These are phyloP conservation scores for Wickerhamiella galacta DNA, from an alignment of 805 yeast species.

Conservation along the genomic window DNA sequence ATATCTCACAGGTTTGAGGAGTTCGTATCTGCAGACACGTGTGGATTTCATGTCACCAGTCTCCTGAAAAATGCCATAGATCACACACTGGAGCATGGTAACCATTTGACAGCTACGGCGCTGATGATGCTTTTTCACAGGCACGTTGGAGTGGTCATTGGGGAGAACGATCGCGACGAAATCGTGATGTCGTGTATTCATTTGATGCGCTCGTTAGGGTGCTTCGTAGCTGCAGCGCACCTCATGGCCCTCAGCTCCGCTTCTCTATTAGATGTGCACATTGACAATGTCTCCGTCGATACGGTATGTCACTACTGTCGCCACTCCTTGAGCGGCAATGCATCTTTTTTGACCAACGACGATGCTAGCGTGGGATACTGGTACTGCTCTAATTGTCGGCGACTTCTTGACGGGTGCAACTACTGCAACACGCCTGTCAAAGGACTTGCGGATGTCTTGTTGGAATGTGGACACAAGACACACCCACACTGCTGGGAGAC, in stretches of 20 bases:
- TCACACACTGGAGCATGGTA: conserved; percentile 8
- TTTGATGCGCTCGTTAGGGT: conserved; percentile 6
- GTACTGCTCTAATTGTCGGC: conserved; percentile 65
- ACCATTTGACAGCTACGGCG: conserved; percentile 9
- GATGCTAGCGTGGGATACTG: conserved; percentile 46
- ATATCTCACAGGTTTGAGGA: no score
- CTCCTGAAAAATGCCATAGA: conserved; percentile 5
- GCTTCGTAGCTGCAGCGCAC: conserved; percentile 40
- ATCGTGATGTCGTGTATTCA: conserved; percentile 9
- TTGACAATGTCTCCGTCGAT: conserved; percentile 26
- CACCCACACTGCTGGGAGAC: conserved; percentile 63
- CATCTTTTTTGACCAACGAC: conserved; percentile 15
- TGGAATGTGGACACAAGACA: conserved; percentile 75
- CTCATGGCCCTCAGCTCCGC: conserved; percentile 22
- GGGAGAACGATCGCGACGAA: conserved; percentile 7
- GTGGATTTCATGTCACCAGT: no score
- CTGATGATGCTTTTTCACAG: conserved; percentile 10
- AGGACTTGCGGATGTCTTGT: conserved; percentile 43
- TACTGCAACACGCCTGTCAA: conserved; percentile 63
- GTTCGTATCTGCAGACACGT: no score
- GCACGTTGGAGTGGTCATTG: conserved; percentile 6
- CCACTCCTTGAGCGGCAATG: conserved; percentile 20
- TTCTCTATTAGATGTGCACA: conserved; percentile 11
- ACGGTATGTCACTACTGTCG: conserved; percentile 28
- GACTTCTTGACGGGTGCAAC: conserved; percentile 48